These are phyloP conservation scores for Dryas drummondii DNA, from an alignment of 306 rosid species.

Conservation along the genomic window DNA sequence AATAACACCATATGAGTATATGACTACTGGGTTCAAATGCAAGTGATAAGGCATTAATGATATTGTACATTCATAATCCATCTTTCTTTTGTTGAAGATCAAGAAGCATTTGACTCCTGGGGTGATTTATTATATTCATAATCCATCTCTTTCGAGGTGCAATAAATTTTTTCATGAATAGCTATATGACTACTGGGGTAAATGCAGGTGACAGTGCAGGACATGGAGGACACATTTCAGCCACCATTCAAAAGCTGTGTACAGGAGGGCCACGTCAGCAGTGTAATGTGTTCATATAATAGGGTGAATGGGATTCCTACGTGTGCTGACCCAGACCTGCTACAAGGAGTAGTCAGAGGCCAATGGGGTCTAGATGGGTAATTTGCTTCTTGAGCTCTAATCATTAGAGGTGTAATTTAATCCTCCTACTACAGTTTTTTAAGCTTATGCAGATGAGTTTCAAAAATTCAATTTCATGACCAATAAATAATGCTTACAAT, in stretches of 20 bases:
- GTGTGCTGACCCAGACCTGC: constrained; percentile 81
- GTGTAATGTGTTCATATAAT: constrained; percentile 89
- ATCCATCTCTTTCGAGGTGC: constrained; percentile 2
- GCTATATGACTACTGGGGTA: not conserved
- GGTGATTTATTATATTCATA: not conserved
- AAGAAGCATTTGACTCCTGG: not conserved
- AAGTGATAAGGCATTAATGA: not conserved
- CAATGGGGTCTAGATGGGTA: constrained; percentile 83
- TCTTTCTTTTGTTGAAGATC: no score
- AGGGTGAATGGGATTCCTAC: constrained; percentile 86
- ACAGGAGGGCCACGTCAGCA: constrained; percentile 74
- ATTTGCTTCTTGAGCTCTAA: not conserved
- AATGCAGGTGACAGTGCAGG: constrained; percentile 72
- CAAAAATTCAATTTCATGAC: no score
- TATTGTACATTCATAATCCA: not conserved
- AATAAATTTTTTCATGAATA: constrained; percentile 1
- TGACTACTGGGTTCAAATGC: no score
- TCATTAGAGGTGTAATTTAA: not conserved
- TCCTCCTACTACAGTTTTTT: no score
- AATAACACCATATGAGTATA: no score
- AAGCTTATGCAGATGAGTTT: not conserved
- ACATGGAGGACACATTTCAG: constrained; percentile 75
- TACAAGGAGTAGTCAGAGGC: constrained; percentile 62
- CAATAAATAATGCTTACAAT: no score
- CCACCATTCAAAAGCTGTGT: constrained; percentile 81